Evolutionary conservation across 2,329 filamentous ascomycete genomes (phyloP).

Genomic region (Pseudonectria buxi): DNA sequence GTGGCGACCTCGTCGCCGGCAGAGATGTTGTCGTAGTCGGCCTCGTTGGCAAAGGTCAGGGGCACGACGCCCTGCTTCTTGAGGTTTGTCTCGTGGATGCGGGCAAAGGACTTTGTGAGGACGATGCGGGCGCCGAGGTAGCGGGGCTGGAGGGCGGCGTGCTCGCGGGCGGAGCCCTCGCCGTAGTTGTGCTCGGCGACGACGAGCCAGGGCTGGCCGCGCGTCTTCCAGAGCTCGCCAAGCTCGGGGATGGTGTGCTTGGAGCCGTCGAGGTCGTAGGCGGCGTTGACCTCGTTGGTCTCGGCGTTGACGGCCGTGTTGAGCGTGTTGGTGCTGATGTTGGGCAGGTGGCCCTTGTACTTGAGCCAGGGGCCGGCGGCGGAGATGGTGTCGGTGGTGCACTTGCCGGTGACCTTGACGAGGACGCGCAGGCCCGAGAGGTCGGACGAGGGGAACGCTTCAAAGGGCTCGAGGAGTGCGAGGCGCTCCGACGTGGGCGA

Average conservation of each 20-base stretch:
- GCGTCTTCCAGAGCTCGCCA: constrained; percentile 72
- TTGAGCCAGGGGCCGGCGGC: constrained; percentile 94
- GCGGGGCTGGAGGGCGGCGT: constrained; percentile 84
- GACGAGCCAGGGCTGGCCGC: constrained; percentile 77
- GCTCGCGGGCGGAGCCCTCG: constrained; percentile 81
- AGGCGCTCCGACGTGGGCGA: constrained; percentile 84
- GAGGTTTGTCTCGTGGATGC: constrained; percentile 91
- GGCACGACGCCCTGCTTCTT: constrained; percentile 98
- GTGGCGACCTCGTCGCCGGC: constrained; percentile 81
- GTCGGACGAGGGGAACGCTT: constrained; percentile 70
- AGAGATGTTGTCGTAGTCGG: constrained; percentile 76
- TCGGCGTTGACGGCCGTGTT: constrained; percentile 91
- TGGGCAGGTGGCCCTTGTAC: constrained; percentile 97
- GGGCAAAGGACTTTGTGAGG: constrained; percentile 78
- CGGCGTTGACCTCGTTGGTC: constrained; percentile 86
- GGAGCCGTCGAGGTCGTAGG: constrained; percentile 77
- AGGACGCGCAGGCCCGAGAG: constrained; percentile 75
- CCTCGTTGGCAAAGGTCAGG: constrained; percentile 80
- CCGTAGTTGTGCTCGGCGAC: constrained; percentile 98
- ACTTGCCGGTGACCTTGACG: constrained; percentile 94
- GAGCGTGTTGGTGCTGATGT: constrained; percentile 95
- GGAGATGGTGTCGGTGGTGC: constrained; percentile 96
- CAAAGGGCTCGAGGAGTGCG: constrained; percentile 85
- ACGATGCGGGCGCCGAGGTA: constrained; percentile 83
- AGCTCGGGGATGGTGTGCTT: constrained; percentile 79